Conservation (phyloP, 2,329 filamentous ascomycete genomes). For the Sordariomycetes sp. region DNA sequence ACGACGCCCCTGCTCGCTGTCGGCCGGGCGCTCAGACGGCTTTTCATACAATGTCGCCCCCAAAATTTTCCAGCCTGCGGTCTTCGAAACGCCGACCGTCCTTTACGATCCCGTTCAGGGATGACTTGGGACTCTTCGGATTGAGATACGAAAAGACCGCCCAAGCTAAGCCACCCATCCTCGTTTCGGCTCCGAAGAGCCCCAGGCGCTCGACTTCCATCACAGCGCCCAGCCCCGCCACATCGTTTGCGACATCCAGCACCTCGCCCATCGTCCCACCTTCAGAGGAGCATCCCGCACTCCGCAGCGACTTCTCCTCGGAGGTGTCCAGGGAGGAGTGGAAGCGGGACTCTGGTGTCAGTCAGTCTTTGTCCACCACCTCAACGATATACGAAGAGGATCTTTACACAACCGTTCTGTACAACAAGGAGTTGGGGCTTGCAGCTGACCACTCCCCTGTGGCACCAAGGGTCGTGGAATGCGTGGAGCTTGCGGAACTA, state of each 20-base stretch:
- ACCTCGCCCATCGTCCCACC: constrained; percentile 18
- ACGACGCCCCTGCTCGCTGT: neutral
- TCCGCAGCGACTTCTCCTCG: constrained; percentile 18
- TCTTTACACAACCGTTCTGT: neutral
- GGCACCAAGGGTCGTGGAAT: neutral
- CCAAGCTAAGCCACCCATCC: constrained; percentile 43
- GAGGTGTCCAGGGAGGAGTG: constrained; percentile 21
- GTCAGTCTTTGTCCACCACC: constrained; percentile 27
- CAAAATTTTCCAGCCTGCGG: constrained; percentile 26
- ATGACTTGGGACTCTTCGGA: constrained; percentile 36
- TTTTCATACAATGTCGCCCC: neutral
- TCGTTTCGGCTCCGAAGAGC: constrained; percentile 10
- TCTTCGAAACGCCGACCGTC: constrained; percentile 21
- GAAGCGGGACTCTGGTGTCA: constrained; percentile 43
- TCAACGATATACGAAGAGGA: constrained; percentile 22
- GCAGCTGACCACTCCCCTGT: neutral
- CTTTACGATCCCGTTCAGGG: constrained; percentile 24
- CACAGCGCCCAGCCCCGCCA: constrained; percentile 10
- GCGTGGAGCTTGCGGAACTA: neutral
- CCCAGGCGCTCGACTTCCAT: constrained; percentile 11
- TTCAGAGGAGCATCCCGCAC: constrained; percentile 37
- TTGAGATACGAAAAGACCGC: constrained; percentile 49
- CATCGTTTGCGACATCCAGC: constrained; percentile 17
- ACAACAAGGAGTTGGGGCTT: constrained; percentile 19
- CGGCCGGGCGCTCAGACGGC: neutral